Base-by-base conservation (phyloP, 345 rosid species). In the Sapria himalayana region DNA sequence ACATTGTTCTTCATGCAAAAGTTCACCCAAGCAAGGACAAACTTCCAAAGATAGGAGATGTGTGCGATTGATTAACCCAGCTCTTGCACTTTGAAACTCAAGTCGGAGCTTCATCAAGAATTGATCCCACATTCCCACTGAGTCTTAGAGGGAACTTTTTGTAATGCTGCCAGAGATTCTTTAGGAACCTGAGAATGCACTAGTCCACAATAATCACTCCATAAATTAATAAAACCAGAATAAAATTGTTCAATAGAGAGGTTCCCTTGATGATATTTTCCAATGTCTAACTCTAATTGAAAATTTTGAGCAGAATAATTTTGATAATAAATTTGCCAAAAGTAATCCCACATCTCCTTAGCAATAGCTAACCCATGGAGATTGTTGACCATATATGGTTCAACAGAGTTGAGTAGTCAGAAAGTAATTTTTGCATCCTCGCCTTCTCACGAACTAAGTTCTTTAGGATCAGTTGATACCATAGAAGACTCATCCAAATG, bases 221-320 rank as follows among this genome's bases (percentile, higher is more conserved):
- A 43, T 11, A 43, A 10, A 29, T 29, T 17, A 27, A 27, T 10
- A 43, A 43, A 44, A 1, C 27, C 12, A 13, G n/a, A n/a, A 19
- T 44, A 44, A n/a, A 4, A 44, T 18, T 44, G 18, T 7, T 44
- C 18, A 44, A 44, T 44, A 6, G 37, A 17, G 4, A 44, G 17
- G 9, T 19, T 44, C 1, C 37, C 37, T 12, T 29, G 25, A 0
- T 1, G 1, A 4, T 29, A 43, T 13, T 43, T 43, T n/a, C n/a
- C n/a, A n/a, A n/a, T n/a, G n/a, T n/a, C n/a, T n/a, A n/a, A n/a
- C n/a, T n/a, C n/a, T n/a, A n/a, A n/a, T n/a, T n/a, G n/a, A n/a
- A n/a, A n/a, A n/a, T n/a, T n/a, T n/a, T n/a, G n/a, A n/a, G n/a
- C n/a, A n/a, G n/a, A n/a, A n/a, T n/a, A n/a, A n/a, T 29, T 17